Base-by-base conservation (phyloP, 1,284 basidiomycete genomes). In the Cryptococcus jaspeensis region DNA sequence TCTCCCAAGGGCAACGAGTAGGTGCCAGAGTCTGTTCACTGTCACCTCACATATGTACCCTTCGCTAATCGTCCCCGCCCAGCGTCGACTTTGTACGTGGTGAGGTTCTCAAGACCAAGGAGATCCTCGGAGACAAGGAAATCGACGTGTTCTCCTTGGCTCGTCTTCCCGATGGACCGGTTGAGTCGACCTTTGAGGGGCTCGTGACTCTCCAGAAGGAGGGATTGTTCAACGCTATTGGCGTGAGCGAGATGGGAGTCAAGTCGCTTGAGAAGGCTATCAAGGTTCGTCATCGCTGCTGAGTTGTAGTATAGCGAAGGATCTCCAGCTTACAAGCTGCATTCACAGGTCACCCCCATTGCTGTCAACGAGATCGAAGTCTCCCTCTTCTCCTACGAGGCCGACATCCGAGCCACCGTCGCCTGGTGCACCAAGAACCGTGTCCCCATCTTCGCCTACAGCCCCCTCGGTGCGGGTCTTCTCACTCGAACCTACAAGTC, bases 391-490 rank as follows among this genome's bases (percentile, higher is more conserved):
- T 72, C 76, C 6, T 81, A 81, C 53, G 80, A 80, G 42, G 66
- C 78, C 20, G 80, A 82, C 56, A 67, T 75, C 45, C 70, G 75
- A 49, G 76, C 76, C 15, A 79, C 76, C 18, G 50, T 77, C 47
- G 60, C 61, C 0, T 74, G 66, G n/a, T 78, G 73, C 62, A 77
- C 79, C 38, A 80, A 84, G 56, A 76, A 83, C 13, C 75, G 77
- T 1, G 75, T 84, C 38, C 75, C 84, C 18, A 77, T 87, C 51
- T 72, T 81, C 11, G 83, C 81, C 35, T 87, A 87, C 69, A 81
- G 80, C 70, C 85, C 85, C 0, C 79, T 86, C 18, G 84, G 84
- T 7, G 75, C 78, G 42, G 86, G 86, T 1, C 81, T 87, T 67
- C 71, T 87, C 16, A 80, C 81, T 0, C 84, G 84, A 11, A 72